Evolutionary conservation across 75 land plant genomes (phyloP).

Genomic region (Azolla pinnata): DNA sequence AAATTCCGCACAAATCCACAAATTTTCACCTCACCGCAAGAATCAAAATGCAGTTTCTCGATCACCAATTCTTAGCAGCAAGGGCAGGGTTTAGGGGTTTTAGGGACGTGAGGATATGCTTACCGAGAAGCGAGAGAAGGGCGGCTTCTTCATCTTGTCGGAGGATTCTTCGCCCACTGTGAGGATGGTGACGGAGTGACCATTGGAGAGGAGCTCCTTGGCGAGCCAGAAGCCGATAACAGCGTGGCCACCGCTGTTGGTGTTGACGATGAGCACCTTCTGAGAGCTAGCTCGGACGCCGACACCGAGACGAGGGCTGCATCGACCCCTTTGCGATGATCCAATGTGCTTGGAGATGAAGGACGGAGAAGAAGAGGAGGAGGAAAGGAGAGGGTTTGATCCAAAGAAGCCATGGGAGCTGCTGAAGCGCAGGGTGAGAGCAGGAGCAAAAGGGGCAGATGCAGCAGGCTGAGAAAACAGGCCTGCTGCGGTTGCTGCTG

Average conservation of each 20-base stretch:
- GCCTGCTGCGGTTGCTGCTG: background rate
- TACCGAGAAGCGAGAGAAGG: conserved; percentile 78
- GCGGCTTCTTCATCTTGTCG: conserved; percentile 93
- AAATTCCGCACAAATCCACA: background rate
- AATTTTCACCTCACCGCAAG: too few relatives aligned
- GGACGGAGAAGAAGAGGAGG: background rate
- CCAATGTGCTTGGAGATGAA: background rate
- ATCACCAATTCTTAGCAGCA: too few relatives aligned
- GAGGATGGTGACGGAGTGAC: conserved; percentile 76
- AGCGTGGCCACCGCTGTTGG: conserved; percentile 96
- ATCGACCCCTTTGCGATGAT: background rate
- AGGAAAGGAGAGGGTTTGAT: background rate
- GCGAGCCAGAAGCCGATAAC: conserved; percentile 95
- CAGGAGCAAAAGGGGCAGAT: background rate
- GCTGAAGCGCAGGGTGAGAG: background rate
- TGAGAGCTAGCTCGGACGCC: conserved; percentile 7
- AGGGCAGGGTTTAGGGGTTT: background rate
- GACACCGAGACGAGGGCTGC: background rate
- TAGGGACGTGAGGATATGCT: conserved; percentile 3
- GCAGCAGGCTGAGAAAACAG: background rate
- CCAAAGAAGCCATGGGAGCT: background rate
- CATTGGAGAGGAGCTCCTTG: conserved; percentile 56
- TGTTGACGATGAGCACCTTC: conserved; percentile 90
- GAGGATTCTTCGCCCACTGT: conserved; percentile 87
- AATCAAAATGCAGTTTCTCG: background rate